phyloP scores from a whole-genome alignment of 139 green algal genomes.

The Ettlia oleoabundans region DNA sequence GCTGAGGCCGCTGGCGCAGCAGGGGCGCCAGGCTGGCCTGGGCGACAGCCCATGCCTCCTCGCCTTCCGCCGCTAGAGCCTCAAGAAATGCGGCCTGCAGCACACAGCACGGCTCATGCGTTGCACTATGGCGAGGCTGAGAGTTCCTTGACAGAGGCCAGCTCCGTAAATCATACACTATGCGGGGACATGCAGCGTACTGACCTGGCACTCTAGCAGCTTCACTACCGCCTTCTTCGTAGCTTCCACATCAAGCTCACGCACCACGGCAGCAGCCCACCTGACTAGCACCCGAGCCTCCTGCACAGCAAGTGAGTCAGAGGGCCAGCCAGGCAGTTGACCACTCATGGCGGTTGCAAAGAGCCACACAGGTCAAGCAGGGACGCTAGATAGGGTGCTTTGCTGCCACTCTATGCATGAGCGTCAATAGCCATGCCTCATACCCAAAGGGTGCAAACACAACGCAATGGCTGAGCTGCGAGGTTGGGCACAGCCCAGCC shows the following conservation, averaged over 20 bases:
- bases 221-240: conserved; percentile 74
- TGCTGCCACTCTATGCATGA: too few relatives aligned
- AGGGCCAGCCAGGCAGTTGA: too few relatives aligned
- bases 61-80: neutral
- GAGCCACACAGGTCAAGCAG: neutral
- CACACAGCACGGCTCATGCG: too few relatives aligned
- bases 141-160: too few relatives aligned
- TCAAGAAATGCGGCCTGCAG: conserved; percentile 21
- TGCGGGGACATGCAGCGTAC: neutral
- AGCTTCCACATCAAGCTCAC: conserved; percentile 47
- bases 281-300: conserved; percentile 55
- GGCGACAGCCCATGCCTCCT: neutral
- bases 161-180: neutral
- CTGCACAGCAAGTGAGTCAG: too few relatives aligned
- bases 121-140: too few relatives aligned
- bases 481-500: too few relatives aligned
- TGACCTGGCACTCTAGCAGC: conserved; percentile 68
- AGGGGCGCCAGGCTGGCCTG: conserved; percentile 17
- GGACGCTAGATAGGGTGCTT: too few relatives aligned
- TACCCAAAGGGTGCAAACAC: too few relatives aligned
- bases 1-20: conserved; percentile 29
- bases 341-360: neutral
- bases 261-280: conserved; percentile 61
- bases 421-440: too few relatives aligned
- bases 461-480: too few relatives aligned